Evolutionary conservation across 331 rosid genomes (phyloP).

Genomic region (Ulmus americana): DNA sequence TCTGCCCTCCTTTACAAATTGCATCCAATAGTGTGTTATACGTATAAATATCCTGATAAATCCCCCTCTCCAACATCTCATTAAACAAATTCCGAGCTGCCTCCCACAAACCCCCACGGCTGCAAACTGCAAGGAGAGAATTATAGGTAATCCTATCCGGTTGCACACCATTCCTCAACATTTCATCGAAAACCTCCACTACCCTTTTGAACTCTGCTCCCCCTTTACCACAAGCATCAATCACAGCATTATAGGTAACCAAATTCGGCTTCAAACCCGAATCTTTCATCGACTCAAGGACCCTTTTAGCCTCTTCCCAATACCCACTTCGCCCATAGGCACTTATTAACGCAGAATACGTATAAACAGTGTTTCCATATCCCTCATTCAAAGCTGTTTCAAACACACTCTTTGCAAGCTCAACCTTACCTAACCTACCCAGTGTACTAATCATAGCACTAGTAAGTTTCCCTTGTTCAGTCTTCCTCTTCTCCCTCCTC

Average conservation of each 20-base stretch:
- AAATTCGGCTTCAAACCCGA: conserved; percentile 69
- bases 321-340: conserved; percentile 69
- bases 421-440: conserved; percentile 73
- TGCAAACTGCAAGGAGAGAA: conserved; percentile 69
- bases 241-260: conserved; percentile 78
- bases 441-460: conserved; percentile 84
- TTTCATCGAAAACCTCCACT: conserved; percentile 60
- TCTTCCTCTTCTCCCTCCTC: conserved; percentile 42
- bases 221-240: conserved; percentile 85
- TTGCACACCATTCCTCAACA: conserved; percentile 46
- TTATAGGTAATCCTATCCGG: conserved; percentile 85
- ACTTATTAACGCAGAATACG: conserved; percentile 71
- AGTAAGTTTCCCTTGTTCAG: conserved; percentile 64
- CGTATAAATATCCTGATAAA: conserved; percentile 65
- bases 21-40: conserved; percentile 83
- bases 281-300: conserved; percentile 57
- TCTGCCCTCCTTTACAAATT: conserved; percentile 73
- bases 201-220: conserved; percentile 59
- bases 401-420: conserved; percentile 53
- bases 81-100: conserved; percentile 48
- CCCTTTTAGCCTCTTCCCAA: conserved; percentile 43
- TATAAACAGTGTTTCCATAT: conserved; percentile 73
- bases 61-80: conserved; percentile 64
- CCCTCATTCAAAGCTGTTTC: conserved; percentile 54
- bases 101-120: conserved; percentile 80